A percentile compares a stretch with the other conserved stretches of the same genome.
Conservation (phyloP, 495 filamentous ascomycete genomes). For the Wilcoxina mikolae region DNA sequence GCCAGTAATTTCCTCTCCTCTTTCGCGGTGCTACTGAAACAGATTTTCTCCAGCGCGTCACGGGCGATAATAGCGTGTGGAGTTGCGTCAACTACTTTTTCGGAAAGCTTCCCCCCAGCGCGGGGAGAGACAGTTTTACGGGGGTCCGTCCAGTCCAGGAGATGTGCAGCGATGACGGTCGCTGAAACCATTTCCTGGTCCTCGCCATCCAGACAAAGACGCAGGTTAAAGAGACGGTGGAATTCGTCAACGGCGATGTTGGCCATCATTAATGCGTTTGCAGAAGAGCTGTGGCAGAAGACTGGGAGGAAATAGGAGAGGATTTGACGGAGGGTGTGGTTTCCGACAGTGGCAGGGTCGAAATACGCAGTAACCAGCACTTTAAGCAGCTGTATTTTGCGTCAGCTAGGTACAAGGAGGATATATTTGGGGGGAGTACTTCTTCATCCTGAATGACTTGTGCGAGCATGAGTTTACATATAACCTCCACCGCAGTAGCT, state of each 20-base stretch:
- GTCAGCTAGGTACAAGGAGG: background rate
- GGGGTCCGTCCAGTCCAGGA: slow-evolving; percentile 94
- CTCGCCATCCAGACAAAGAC: slow-evolving; percentile 40
- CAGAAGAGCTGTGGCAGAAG: slow-evolving; percentile 67
- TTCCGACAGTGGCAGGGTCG: slow-evolving; percentile 66
- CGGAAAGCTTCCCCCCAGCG: slow-evolving; percentile 41
- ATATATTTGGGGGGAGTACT: slow-evolving; percentile 26
- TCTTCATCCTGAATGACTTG: slow-evolving; percentile 45
- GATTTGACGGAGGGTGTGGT: slow-evolving; percentile 75
- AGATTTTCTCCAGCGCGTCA: slow-evolving; percentile 45
- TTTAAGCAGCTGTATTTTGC: slow-evolving; percentile 53
- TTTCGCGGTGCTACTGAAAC: slow-evolving; percentile 43
- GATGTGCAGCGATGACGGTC: slow-evolving; percentile 55
- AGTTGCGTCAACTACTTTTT: slow-evolving; percentile 46
- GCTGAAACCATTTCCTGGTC: slow-evolving; percentile 57
- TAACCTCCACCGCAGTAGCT: slow-evolving; percentile 62
- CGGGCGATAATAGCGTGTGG: slow-evolving; percentile 53
- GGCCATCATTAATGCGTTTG: slow-evolving; percentile 70
- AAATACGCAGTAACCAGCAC: slow-evolving; percentile 77
- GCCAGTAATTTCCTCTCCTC: slow-evolving; percentile 71
- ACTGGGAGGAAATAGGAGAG: slow-evolving; percentile 93
- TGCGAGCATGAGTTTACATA: slow-evolving; percentile 75
- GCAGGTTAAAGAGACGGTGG: slow-evolving; percentile 41
- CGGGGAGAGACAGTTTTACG: slow-evolving; percentile 53
- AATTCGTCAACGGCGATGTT: slow-evolving; percentile 52